Evolutionary conservation across 305 asterid genomes (phyloP).

Genomic region (Fraxinus velutina): DNA sequence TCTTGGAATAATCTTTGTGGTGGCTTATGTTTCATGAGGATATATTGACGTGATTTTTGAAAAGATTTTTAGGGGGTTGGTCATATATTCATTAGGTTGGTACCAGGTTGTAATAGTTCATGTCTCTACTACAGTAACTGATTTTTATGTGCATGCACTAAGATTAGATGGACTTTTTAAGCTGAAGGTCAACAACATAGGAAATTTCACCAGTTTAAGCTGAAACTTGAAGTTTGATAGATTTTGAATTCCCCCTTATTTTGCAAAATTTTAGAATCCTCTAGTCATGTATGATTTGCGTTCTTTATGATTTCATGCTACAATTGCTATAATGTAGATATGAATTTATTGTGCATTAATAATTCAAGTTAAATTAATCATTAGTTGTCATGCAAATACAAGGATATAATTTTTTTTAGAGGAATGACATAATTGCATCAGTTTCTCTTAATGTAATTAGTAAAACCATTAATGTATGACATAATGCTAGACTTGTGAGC

Average conservation of each 20-base stretch:
- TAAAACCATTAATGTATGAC: not conserved
- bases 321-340: not conserved
- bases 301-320: not conserved
- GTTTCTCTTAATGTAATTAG: not conserved
- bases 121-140: not conserved
- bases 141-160: not conserved
- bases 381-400: not conserved
- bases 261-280: slow-evolving; percentile 5
- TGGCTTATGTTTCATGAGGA: slow-evolving; percentile 10
- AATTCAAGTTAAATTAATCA: not conserved
- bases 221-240: slow-evolving; percentile 6
- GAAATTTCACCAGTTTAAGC: not conserved
- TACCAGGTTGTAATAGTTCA: not conserved
- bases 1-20: slow-evolving; percentile 3
- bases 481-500: not conserved
- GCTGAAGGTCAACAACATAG: slow-evolving; percentile 12
- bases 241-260: not conserved
- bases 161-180: not conserved
- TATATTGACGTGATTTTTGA: not conserved
- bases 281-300: not conserved
- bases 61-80: not conserved
- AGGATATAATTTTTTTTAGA: not conserved
- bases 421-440: not conserved
- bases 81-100: not conserved
- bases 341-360: not conserved